Percentiles rank a stretch among this genome's conserved stretches.
Conservation (phyloP, 768 basidiomycete species). For the Asterophora lycoperdoides region DNA sequence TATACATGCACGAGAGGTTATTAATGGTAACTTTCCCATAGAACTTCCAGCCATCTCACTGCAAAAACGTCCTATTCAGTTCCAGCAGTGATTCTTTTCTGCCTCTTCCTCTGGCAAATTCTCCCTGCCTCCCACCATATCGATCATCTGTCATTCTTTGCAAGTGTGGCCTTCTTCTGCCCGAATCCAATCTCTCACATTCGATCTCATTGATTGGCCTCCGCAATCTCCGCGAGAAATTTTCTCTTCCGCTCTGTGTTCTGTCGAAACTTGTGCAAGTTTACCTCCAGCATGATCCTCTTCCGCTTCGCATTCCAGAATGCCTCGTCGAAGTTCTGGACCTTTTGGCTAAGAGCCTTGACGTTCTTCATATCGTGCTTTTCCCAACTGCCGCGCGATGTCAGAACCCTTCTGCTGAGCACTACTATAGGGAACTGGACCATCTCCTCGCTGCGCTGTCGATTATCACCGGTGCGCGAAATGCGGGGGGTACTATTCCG, state of each 20-base stretch:
- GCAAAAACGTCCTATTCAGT: too few relatives aligned
- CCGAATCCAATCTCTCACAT: slow-evolving; percentile 65
- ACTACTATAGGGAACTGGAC: slow-evolving; percentile 8
- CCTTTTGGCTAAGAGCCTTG: slow-evolving; percentile 51
- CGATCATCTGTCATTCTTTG: slow-evolving; percentile 36
- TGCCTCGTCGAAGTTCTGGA: slow-evolving; percentile 43
- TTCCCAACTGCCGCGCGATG: slow-evolving; percentile 36
- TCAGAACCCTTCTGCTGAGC: too few relatives aligned
- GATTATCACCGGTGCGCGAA: slow-evolving; percentile 4
- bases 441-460: background rate
- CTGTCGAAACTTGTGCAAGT: slow-evolving; percentile 50
- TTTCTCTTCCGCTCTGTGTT: slow-evolving; percentile 36
- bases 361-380: slow-evolving; percentile 36
- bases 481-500: slow-evolving; percentile 13
- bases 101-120: slow-evolving; percentile 4
- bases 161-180: slow-evolving; percentile 44
- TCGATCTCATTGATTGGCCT: slow-evolving; percentile 54
- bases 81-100: too few relatives aligned
- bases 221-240: slow-evolving; percentile 45
- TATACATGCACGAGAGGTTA: too few relatives aligned
- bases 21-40: too few relatives aligned
- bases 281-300: slow-evolving; percentile 51
- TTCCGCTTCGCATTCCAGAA: slow-evolving; percentile 44
- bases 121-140: slow-evolving; percentile 39
- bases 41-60: too few relatives aligned